phyloP scores from a whole-genome alignment of 371 early-diverging fungal genomes.

The Smittium mucronatum region DNA sequence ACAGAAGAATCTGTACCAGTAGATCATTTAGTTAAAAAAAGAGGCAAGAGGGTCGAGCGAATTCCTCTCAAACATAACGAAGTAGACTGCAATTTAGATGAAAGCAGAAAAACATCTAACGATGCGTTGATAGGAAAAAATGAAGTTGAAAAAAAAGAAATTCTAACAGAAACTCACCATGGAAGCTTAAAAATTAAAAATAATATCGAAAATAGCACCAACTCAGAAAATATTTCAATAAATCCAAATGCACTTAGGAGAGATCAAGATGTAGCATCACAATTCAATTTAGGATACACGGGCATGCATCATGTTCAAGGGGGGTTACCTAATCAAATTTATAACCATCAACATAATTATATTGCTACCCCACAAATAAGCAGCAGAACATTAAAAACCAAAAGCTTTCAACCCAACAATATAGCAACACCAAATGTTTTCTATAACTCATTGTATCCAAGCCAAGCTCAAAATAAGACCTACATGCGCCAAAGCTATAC shows the following conservation, averaged over 20 bases:
- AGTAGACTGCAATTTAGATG: not conserved
- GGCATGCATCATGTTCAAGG: not conserved
- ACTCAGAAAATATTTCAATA: not conserved
- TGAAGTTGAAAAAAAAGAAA: too few species aligned
- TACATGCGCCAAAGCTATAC: not conserved
- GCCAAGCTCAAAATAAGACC: not conserved
- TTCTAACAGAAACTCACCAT: not conserved
- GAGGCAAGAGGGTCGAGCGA: not conserved
- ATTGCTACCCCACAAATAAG: not conserved
- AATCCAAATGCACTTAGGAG: not conserved
- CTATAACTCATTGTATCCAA: not conserved
- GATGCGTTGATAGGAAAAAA: not conserved
- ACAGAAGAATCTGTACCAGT: too few species aligned
- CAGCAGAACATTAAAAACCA: not conserved
- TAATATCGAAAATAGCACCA: not conserved
- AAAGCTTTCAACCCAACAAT: not conserved
- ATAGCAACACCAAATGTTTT: not conserved
- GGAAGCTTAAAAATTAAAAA: not conserved
- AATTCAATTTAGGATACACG: not conserved
- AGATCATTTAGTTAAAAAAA: too few species aligned
- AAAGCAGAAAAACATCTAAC: not conserved
- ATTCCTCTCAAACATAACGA: not conserved
- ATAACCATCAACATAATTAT: not conserved
- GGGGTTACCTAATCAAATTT: not conserved
- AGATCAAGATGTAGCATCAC: not conserved